phyloP scores from a whole-genome alignment of 495 filamentous ascomycete genomes.

The Aspergillus carlsbadensis region DNA sequence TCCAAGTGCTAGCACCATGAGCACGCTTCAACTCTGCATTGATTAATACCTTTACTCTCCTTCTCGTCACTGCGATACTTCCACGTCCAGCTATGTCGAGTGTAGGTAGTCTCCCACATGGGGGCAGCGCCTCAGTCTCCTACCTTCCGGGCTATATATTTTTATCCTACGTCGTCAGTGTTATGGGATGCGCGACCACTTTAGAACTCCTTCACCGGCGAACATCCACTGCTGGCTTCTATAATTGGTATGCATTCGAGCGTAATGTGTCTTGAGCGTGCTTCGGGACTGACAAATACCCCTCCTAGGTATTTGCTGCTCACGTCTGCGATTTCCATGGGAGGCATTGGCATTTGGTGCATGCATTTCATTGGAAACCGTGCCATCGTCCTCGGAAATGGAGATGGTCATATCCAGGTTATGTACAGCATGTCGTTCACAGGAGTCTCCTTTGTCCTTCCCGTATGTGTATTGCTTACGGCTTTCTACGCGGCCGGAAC shows the following conservation, averaged over 20 bases:
- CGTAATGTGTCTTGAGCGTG: not conserved
- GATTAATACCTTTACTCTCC: not conserved
- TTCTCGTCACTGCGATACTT: not conserved
- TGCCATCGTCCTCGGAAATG: constrained; percentile 67
- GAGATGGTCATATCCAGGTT: constrained; percentile 62
- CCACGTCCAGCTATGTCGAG: constrained; percentile 23
- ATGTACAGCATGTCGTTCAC: constrained; percentile 72
- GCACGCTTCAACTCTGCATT: not conserved
- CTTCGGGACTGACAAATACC: not conserved
- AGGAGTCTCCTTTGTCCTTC: constrained; percentile 75
- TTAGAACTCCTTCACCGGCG: constrained; percentile 79
- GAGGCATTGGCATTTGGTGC: constrained; percentile 78
- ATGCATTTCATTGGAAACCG: constrained; percentile 88
- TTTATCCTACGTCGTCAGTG: constrained; percentile 75
- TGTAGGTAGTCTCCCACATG: constrained; percentile 6
- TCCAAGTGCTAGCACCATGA: not conserved
- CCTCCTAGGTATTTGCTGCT: constrained; percentile 64
- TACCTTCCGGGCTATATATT: constrained; percentile 66
- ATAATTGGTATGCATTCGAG: constrained; percentile 60
- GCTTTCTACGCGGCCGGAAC: constrained; percentile 68
- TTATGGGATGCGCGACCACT: constrained; percentile 72
- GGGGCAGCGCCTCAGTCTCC: constrained; percentile 23
- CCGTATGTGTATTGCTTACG: constrained; percentile 67
- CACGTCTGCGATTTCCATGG: constrained; percentile 73
- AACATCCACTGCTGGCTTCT: constrained; percentile 62